Base-by-base conservation (phyloP, 331 rosid genomes). In the Malus hybrid region DNA sequence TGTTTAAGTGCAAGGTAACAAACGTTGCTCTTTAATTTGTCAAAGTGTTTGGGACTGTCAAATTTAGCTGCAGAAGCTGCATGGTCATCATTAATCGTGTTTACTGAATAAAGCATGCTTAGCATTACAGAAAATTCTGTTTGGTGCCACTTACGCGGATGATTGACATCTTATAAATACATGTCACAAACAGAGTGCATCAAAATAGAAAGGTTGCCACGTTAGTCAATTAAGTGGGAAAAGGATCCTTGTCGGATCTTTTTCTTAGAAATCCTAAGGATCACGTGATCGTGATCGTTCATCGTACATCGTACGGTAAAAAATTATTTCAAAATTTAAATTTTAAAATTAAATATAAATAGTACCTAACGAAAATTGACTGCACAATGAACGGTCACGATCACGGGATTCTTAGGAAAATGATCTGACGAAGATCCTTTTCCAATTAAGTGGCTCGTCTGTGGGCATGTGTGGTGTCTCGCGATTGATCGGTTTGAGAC, bases 221-320 rank as follows among this genome's bases (percentile, higher is more conserved):
- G n/a, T 61, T 92, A 61, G 71, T 92, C 32, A 66, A 85, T 79
- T 77, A 87, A 75, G 87, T 82, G 75, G 42, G 44, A 36, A 36
- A 36, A 36, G 8, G 44, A 36, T 36, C 10, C 3, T 36, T 0
- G 36, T 1, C 3, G 1, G 10, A 7, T 36, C 1, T 0, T 34
- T 34, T 34, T 34, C 39, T 2, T 34, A 34, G 0, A 2, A 34
- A 34, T 34, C 10, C 10, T 34, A 34, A 28, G 3, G 29, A 28
- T 28, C 3, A 2, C 3, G 29, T 34, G 10, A 36, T 36, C 10
- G 10, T 36, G 42, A 7, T 2, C 0, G 42, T 36, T 36, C 42
- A 36, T 36, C 42, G 0, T 36, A 36, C 0, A 36, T 36, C 1
- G 3, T 36, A 0, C 42, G 3, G 1, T 36, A 0, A 36, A 2